Conservation (phyloP, 345 rosid genomes). For the Lenwebbia sp. region DNA sequence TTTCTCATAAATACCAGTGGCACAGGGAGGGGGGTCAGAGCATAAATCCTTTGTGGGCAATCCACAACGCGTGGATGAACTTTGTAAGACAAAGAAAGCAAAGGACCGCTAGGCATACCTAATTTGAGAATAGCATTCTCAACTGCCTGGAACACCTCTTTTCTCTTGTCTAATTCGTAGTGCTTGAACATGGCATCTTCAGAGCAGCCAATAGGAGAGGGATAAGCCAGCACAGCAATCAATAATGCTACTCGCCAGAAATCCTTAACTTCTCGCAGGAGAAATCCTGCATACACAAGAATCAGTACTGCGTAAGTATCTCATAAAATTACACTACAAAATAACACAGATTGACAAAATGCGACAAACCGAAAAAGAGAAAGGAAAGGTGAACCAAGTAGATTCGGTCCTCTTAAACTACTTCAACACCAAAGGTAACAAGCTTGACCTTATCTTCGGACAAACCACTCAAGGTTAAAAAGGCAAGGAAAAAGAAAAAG, state of each 20-base stretch:
- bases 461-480: neutral
- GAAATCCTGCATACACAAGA: constrained; percentile 37
- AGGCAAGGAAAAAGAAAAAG: neutral
- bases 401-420: neutral
- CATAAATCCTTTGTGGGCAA: neutral
- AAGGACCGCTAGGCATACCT: constrained; percentile 21
- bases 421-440: neutral
- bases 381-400: neutral
- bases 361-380: neutral
- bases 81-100: neutral
- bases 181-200: constrained; percentile 17
- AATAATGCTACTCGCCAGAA: constrained; percentile 78
- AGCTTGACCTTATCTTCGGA: neutral
- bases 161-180: constrained; percentile 38
- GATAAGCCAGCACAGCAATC: constrained; percentile 45
- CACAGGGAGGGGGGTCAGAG: neutral
- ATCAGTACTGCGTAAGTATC: neutral
- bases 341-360: neutral
- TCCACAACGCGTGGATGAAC: neutral
- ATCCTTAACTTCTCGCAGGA: constrained; percentile 71
- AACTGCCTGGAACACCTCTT: constrained; percentile 33
- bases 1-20: neutral
- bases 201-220: constrained; percentile 18
- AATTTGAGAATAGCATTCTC: constrained; percentile 42
- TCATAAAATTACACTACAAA: neutral